Evolutionary conservation across 2,329 filamentous ascomycete genomes (phyloP).

Genomic region (Ophiobolus disseminans): DNA sequence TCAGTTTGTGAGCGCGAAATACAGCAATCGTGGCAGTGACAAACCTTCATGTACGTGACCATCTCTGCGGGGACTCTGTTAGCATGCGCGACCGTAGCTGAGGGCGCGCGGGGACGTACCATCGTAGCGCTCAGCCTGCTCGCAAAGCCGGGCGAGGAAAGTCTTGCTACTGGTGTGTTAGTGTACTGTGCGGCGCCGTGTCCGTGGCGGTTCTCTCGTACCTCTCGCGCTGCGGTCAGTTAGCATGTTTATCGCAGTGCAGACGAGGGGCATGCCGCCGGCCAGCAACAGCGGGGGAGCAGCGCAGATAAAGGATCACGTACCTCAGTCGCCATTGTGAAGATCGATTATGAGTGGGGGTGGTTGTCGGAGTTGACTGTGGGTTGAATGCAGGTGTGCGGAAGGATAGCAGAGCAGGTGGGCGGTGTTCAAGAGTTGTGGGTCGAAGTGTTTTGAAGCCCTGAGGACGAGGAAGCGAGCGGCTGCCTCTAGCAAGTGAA

Average conservation of each 20-base stretch:
- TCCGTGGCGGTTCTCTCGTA: conserved; percentile 40
- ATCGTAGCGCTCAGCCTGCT: conserved; percentile 99
- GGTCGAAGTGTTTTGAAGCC: conserved; percentile 36
- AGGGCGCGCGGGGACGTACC: conserved; percentile 60
- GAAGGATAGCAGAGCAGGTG: conserved; percentile 32
- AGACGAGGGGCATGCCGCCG: conserved; percentile 49
- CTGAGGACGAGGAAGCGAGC: conserved; percentile 35
- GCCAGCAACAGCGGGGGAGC: conserved; percentile 43
- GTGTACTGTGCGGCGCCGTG: conserved; percentile 19
- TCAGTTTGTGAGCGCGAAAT: conserved; percentile 39
- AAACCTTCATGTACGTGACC: conserved; percentile 97
- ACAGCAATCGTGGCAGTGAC: conserved; percentile 34
- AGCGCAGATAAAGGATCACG: conserved; percentile 50
- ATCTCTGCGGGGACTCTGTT: conserved; percentile 69
- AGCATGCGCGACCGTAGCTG: conserved; percentile 33
- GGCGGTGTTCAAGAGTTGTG: conserved; percentile 31
- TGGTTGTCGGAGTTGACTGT: conserved; percentile 18
- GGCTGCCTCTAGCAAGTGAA: conserved; percentile 28
- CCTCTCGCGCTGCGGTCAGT: conserved; percentile 58
- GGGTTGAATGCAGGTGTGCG: conserved; percentile 30
- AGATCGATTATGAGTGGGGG: conserved; percentile 23
- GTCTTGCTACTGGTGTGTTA: conserved; percentile 70
- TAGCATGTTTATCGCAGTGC: conserved; percentile 45
- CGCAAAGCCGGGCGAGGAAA: conserved; percentile 98
- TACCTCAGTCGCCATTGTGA: conserved; percentile 70